Conservation (phyloP, 352 stramenopile genomes). For the Pythium apleroticum region DNA sequence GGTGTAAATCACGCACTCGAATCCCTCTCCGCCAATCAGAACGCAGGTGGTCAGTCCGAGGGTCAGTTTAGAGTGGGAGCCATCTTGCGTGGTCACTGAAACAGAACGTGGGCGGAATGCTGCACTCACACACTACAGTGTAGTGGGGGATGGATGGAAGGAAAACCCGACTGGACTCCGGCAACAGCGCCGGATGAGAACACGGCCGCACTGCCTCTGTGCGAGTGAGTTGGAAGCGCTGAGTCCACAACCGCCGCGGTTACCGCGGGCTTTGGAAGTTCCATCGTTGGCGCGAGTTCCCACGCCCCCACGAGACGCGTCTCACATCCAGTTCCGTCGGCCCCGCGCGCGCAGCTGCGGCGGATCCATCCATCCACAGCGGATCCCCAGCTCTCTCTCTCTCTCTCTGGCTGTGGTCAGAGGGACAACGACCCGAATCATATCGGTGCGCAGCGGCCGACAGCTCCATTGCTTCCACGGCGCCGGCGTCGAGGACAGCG, state of each 20-base stretch:
- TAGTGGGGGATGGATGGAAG: background rate
- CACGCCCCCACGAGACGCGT: background rate
- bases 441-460: background rate
- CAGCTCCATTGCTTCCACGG: background rate
- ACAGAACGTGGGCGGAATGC: slow-evolving; percentile 16
- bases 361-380: background rate
- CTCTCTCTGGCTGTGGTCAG: background rate
- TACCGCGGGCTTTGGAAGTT: background rate
- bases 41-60: slow-evolving; percentile 25
- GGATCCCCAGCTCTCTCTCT: background rate
- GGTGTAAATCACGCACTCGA: background rate
- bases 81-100: background rate
- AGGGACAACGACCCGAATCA: background rate
- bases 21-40: slow-evolving; percentile 20
- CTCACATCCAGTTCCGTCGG: background rate
- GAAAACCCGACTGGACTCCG: no score
- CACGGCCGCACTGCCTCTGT: background rate
- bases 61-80: slow-evolving; percentile 18
- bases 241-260: background rate
- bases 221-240: background rate
- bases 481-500: no score
- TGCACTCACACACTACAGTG: slow-evolving; percentile 5
- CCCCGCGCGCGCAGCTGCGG: background rate
- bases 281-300: background rate
- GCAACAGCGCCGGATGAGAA: no score